Conservation (phyloP, 148 eudicot genomes). For the Vaccinium macrocarpon region DNA sequence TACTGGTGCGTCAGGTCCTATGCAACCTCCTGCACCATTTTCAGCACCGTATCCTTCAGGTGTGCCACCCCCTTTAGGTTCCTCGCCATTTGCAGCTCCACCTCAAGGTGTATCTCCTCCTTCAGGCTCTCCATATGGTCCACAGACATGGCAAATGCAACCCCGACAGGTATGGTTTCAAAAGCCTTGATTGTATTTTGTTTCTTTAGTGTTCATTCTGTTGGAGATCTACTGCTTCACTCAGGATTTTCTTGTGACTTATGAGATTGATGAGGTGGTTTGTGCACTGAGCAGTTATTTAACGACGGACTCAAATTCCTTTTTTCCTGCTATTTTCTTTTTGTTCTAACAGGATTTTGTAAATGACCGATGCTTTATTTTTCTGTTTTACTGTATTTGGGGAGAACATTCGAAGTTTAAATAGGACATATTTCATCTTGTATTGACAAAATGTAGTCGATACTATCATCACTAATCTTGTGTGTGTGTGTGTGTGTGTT, state of each 20-base stretch:
- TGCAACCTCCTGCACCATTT: constrained; percentile 50
- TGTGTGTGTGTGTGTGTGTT: too few relatives aligned
- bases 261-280: background rate
- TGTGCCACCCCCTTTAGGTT: constrained; percentile 27
- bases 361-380: constrained; percentile 9
- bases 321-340: background rate
- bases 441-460: background rate
- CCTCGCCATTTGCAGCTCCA: constrained; percentile 44
- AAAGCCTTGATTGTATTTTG: background rate
- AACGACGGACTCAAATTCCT: background rate
- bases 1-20: constrained; percentile 32
- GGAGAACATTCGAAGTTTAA: background rate
- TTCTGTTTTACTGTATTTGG: background rate
- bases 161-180: constrained; percentile 52
- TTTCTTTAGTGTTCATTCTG: constrained; percentile 1
- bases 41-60: constrained; percentile 22
- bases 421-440: background rate
- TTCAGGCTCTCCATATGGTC: constrained; percentile 58
- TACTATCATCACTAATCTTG: background rate
- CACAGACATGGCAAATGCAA: constrained; percentile 63
- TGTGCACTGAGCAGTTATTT: background rate
- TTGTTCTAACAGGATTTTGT: background rate
- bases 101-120: constrained; percentile 46
- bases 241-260: too few relatives aligned
- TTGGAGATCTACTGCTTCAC: background rate